Percentiles rank a stretch among this genome's conserved stretches.
phyloP scores from a whole-genome alignment of 1,284 basidiomycete genomes.

The Sanghuangporus weigelae region DNA sequence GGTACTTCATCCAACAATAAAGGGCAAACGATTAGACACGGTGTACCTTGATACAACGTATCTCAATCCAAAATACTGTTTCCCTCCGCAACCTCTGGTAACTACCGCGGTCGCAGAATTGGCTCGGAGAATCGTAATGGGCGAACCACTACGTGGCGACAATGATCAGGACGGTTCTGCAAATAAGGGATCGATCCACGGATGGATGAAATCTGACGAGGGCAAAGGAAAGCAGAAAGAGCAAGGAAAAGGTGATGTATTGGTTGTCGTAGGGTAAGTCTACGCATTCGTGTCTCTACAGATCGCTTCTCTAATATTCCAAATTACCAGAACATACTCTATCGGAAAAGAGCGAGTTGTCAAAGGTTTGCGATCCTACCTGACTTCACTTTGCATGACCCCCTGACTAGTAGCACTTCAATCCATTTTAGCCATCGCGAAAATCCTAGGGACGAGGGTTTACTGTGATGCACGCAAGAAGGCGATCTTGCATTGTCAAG shows the following conservation, averaged over 20 bases:
- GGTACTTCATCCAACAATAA: slow-evolving; percentile 75
- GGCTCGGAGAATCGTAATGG: slow-evolving; percentile 53
- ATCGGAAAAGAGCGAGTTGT: slow-evolving; percentile 97
- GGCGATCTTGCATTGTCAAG: slow-evolving; percentile 75
- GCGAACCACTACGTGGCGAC: slow-evolving; percentile 28
- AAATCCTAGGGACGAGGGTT: slow-evolving; percentile 77
- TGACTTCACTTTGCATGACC: background rate
- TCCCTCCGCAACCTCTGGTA: slow-evolving; percentile 91
- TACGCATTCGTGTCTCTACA: background rate
- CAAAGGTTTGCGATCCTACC: slow-evolving; percentile 54
- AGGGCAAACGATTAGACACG: slow-evolving; percentile 75
- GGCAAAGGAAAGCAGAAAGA: slow-evolving; percentile 29
- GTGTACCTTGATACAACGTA: slow-evolving; percentile 98
- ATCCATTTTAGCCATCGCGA: slow-evolving; percentile 65
- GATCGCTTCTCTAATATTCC: slow-evolving; percentile 5
- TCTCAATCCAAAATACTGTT: slow-evolving; percentile 90
- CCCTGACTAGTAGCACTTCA: background rate
- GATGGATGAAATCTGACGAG: slow-evolving; percentile 22
- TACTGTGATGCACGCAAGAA: slow-evolving; percentile 86
- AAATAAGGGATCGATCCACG: slow-evolving; percentile 23
- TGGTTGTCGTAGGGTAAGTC: slow-evolving; percentile 86
- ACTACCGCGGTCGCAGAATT: slow-evolving; percentile 89
- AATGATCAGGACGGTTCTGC: slow-evolving; percentile 31
- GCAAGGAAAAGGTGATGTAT: slow-evolving; percentile 30
- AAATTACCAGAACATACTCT: slow-evolving; percentile 72